A percentile compares a stretch with the other conserved stretches of the same genome.
phyloP scores from a whole-genome alignment of 345 rosid species.

The Melastoma malabathricum region DNA sequence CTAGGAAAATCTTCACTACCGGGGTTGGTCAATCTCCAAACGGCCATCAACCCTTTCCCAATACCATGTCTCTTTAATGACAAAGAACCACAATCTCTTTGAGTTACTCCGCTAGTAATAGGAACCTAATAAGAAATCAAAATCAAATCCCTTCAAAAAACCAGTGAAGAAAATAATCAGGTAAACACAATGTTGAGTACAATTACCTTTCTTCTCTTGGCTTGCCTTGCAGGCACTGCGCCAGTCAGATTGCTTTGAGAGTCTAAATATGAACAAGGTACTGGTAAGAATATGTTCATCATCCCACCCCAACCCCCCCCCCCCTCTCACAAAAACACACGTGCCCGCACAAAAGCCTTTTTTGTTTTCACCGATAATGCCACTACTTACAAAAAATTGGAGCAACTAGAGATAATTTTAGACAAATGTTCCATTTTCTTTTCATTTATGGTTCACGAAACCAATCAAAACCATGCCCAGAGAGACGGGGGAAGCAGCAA shows the following conservation, averaged over 20 bases:
- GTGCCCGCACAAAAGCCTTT: too few species aligned
- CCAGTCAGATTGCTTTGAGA: constrained; percentile 19
- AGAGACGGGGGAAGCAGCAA: too few species aligned
- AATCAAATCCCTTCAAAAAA: constrained; percentile 7
- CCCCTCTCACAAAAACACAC: neutral
- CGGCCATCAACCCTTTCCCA: constrained; percentile 96
- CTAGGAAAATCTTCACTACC: constrained; percentile 37
- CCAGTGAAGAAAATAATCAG: constrained; percentile 1
- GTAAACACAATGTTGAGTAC: constrained; percentile 3
- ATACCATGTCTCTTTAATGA: constrained; percentile 64
- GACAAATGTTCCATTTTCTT: too few species aligned
- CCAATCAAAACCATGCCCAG: too few species aligned
- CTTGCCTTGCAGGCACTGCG: constrained; percentile 25
- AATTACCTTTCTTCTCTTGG: constrained; percentile 65
- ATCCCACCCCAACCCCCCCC: too few species aligned
- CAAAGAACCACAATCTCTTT: constrained; percentile 9
- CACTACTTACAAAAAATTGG: too few species aligned
- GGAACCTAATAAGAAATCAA: constrained; percentile 3
- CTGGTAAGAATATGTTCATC: too few species aligned
- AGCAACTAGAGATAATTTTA: too few species aligned
- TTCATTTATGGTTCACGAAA: too few species aligned
- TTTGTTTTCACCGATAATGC: too few species aligned
- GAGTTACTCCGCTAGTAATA: too few species aligned
- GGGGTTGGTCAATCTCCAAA: constrained; percentile 68
- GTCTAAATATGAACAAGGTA: constrained; percentile 21